Base-by-base conservation (phyloP, 257 asterid species). In the Knoxia roxburghii region DNA sequence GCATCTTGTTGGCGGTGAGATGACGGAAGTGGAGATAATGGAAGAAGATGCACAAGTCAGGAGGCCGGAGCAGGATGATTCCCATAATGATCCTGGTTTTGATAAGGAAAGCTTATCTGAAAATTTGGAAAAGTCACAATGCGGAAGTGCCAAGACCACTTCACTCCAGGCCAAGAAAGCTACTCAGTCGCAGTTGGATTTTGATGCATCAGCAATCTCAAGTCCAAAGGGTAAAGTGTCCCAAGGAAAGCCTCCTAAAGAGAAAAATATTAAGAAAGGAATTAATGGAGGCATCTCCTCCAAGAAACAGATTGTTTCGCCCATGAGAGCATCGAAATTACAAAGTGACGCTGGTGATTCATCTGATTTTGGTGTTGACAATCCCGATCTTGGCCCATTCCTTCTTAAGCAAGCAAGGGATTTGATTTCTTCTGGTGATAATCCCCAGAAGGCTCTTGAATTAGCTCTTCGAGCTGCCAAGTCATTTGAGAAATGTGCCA, bases 1-100 rank as follows among this genome's bases (percentile, higher is more conserved):
- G 10, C 96, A 92, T 79, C 98, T 92, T 55, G 96, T 81, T 18
- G 97, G 93, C 45, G 97, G 97, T 54, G 97, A 81, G 76, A 84
- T 86, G 92, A 77, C 84, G 68, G 93, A 87, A 81, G 89, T 86
- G 77, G 92, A 89, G 79, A 86, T 86, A 48, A 87, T 87, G 61
- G 88, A 82, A 74, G 95, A 92, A 69, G 98, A 87, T 15, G 96
- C 84, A 33, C 95, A 80, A 77, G 77, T 84, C 67, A 82, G 73
- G 63, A 73, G 74, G 78, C 82, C 76, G 0, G 85, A 67, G 61
- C 80, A 51, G 66, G 83, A 75, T 40, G 87, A 74, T 45, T 67
- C 76, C 65, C 82, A 53, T 40, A 65, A 81, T 46, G 77, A 79
- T 70, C 71, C 79, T 58, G 81, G 68, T 68, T 76, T 80, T 26